Base-by-base conservation (phyloP, 768 basidiomycete genomes). In the Neoboletus subvelutipes region DNA sequence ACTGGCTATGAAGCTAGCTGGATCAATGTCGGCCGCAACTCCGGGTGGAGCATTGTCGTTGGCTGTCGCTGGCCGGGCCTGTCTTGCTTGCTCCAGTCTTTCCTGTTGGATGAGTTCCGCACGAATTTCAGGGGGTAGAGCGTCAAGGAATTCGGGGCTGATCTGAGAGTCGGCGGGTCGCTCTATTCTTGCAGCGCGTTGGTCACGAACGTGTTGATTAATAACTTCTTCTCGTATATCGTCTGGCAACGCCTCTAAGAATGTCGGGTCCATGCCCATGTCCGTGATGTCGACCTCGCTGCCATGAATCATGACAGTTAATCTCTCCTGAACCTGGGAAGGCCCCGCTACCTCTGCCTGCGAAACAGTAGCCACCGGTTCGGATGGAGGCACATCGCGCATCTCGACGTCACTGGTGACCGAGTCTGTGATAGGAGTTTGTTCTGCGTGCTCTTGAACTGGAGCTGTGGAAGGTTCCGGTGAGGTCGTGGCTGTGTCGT, bases 191-290 rank as follows among this genome's bases (percentile, higher is more conserved):
- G 92, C 85, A 12, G 90, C 86, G 40, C 88, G 86, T 58, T 88
- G 92, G 64, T 98, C 97, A 10, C 94, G 87, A 63, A 98, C 86
- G 67, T 99, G 96, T 67, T 99, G 97, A 65, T 95, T 94, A 52
- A 99, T 80, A 36, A 99, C 94, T 68, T 99, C 97, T 69, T 97
- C 96, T 50, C 97, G 85, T 89, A 99, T 98, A 62, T 98, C 96
- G 68, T 99, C 97, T 0, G 97, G 97, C 10, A 99, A 76, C 26
- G 97, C 97, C 74, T 98, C 94, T 55, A 99, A 77, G 82, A 99
- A 99, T 6, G 93, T 94, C 2, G 95, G 93, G 70, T 99, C 97
- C 67, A 99, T 98, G 5, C 97, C 97, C 37, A 94, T 96, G 65
- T 98, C 94, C 3, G 97, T 99, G 69, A 99, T 99, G 68, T 99